These are phyloP conservation scores for Lipomyces sp. DNA, from an alignment of 805 yeast species.

Conservation along the genomic window DNA sequence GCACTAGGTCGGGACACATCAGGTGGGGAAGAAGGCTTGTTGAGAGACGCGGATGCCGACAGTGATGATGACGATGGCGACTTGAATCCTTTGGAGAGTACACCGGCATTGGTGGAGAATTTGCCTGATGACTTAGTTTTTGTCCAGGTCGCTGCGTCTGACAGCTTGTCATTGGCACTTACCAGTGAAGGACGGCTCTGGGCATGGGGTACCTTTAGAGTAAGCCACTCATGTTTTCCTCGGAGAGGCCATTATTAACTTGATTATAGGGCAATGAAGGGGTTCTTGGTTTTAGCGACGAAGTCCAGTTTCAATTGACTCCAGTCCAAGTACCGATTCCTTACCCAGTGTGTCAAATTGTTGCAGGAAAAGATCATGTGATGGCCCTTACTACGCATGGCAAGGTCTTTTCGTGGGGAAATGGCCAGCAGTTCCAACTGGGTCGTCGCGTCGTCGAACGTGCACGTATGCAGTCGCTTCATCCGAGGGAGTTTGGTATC, in stretches of 20 bases:
- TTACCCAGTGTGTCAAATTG: constrained; percentile 76
- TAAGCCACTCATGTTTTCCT: constrained; percentile 1
- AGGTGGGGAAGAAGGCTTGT: constrained; percentile 58
- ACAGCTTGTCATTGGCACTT: constrained; percentile 82
- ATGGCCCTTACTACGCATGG: constrained; percentile 84
- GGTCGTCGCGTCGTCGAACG: constrained; percentile 86
- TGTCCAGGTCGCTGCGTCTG: constrained; percentile 88
- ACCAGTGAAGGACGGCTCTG: constrained; percentile 83
- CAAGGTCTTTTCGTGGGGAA: constrained; percentile 94
- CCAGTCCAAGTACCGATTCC: constrained; percentile 70
- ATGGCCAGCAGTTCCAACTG: constrained; percentile 89
- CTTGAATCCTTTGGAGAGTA: constrained; percentile 83
- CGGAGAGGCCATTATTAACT: neutral
- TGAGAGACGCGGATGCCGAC: constrained; percentile 70
- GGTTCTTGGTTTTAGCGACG: constrained; percentile 75
- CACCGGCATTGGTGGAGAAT: constrained; percentile 77
- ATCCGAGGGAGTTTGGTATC: constrained; percentile 83
- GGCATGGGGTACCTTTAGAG: constrained; percentile 93
- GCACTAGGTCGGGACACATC: constrained; percentile 84
- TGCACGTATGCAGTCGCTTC: constrained; percentile 71
- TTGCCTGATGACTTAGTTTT: constrained; percentile 58
- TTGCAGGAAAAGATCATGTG: constrained; percentile 91
- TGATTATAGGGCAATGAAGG: constrained; percentile 73
- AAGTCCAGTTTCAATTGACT: constrained; percentile 62
- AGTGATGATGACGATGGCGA: constrained; percentile 79